Conservation (phyloP, 108 stramenopile genomes). For the Hondaea fermentalgiana region DNA sequence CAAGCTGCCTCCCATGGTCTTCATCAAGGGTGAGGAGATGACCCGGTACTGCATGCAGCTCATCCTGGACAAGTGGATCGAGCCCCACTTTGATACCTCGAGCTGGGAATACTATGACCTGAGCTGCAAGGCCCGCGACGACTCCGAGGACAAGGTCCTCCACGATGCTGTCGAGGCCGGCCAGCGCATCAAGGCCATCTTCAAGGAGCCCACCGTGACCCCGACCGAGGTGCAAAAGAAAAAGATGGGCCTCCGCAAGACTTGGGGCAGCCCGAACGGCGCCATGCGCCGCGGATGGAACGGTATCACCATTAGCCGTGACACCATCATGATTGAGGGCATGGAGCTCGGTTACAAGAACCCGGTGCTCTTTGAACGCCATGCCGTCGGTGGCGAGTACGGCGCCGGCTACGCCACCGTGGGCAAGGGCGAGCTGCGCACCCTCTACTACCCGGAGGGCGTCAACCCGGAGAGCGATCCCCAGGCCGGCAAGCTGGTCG, state of each 20-base stretch:
- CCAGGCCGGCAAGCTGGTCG: slow-evolving; percentile 57
- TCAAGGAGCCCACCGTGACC: slow-evolving; percentile 95
- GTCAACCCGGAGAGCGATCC: slow-evolving; percentile 58
- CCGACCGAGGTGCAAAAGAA: slow-evolving; percentile 70
- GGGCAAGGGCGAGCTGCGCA: slow-evolving; percentile 75
- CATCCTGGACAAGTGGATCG: slow-evolving; percentile 78
- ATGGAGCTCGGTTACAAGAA: slow-evolving; percentile 89
- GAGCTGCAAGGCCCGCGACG: slow-evolving; percentile 76
- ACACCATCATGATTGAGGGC: slow-evolving; percentile 96
- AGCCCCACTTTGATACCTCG: slow-evolving; percentile 77
- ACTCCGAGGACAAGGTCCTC: slow-evolving; percentile 77
- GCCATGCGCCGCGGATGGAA: slow-evolving; percentile 94
- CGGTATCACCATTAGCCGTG: slow-evolving; percentile 85
- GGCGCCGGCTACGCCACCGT: slow-evolving; percentile 83
- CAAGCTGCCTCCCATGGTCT: slow-evolving; percentile 1
- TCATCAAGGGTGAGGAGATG: slow-evolving; percentile 52
- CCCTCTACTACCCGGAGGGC: slow-evolving; percentile 72
- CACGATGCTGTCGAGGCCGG: slow-evolving; percentile 82
- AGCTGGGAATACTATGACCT: slow-evolving; percentile 79
- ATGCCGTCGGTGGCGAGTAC: slow-evolving; percentile 95
- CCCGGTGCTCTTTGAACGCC: slow-evolving; percentile 87
- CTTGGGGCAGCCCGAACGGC: slow-evolving; percentile 83
- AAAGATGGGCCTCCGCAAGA: slow-evolving; percentile 77
- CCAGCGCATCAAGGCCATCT: slow-evolving; percentile 75
- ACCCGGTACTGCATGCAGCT: slow-evolving; percentile 80